A percentile compares a stretch with the other conserved stretches of the same genome.
These are phyloP conservation scores for Colletotrichum abscissum DNA, from an alignment of 2,329 filamentous ascomycete species.

Conservation along the genomic window DNA sequence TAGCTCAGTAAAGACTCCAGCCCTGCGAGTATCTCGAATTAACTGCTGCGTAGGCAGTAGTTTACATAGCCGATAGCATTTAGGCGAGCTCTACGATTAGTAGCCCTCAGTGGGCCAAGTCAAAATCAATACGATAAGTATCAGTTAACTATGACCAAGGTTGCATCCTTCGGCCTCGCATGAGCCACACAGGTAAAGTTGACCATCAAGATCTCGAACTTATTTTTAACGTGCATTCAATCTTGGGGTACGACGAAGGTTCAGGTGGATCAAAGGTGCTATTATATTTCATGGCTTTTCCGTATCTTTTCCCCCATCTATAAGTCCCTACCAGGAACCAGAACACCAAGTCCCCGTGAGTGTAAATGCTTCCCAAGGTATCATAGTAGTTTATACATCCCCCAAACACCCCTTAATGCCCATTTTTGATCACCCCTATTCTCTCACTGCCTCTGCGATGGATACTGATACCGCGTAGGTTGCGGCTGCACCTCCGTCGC, in stretches of 20 bases:
- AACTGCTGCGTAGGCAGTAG: not conserved
- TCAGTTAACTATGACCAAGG: not conserved
- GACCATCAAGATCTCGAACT: no score
- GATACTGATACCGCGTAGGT: conserved; percentile 2
- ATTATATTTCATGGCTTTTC: not conserved
- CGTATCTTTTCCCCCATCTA: not conserved
- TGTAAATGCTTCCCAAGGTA: not conserved
- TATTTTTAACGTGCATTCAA: not conserved
- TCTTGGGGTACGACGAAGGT: not conserved
- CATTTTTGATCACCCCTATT: not conserved
- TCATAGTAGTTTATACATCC: not conserved
- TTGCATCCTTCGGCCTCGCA: accelerated
- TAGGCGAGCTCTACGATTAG: not conserved
- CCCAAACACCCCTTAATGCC: not conserved
- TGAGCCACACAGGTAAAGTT: not conserved
- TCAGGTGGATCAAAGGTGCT: not conserved
- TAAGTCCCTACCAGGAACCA: not conserved
- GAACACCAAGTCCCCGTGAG: not conserved
- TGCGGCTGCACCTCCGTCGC: conserved; percentile 20
- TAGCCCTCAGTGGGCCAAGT: not conserved
- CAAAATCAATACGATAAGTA: not conserved
- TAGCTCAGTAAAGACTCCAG: not conserved
- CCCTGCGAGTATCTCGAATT: not conserved
- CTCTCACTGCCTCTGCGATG: not conserved
- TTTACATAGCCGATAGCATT: no score